These are phyloP conservation scores for Sequoia sempervirens DNA, from an alignment of 75 land plant genomes.

Conservation along the genomic window DNA sequence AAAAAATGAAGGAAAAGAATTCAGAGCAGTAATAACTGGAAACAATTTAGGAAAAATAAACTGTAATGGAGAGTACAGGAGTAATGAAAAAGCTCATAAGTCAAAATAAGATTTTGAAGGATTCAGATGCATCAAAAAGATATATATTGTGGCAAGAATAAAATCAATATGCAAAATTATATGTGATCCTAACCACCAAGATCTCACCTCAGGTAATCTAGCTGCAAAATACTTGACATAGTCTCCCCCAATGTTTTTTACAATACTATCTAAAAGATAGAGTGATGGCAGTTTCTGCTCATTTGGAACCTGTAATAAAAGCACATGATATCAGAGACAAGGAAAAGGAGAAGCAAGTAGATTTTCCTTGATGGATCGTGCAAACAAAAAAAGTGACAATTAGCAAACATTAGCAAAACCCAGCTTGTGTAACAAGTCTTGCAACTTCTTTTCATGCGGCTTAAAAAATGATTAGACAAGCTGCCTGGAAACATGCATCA, in stretches of 20 bases:
- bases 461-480: not conserved
- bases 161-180: slow-evolving; percentile 4
- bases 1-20: not conserved
- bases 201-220: slow-evolving; percentile 84
- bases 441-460: not conserved
- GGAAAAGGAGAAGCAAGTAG: not conserved
- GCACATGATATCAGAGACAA: not conserved
- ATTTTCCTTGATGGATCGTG: not conserved
- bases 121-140: not conserved
- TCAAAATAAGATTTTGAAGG: not conserved
- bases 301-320: slow-evolving; percentile 70
- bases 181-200: not conserved
- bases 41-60: not conserved
- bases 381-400: not conserved
- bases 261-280: slow-evolving; percentile 98
- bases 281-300: slow-evolving; percentile 98
- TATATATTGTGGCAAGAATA: not conserved
- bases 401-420: not conserved
- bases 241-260: slow-evolving; percentile 94
- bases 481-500: not conserved
- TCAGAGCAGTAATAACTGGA: not conserved
- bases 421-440: not conserved
- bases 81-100: not conserved
- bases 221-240: slow-evolving; percentile 86
- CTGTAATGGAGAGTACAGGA: not conserved